Evolutionary conservation across 768 basidiomycete species (phyloP), one percentile per base, ranked within the genome.

Genomic region (Amanita brunnescens): DNA sequence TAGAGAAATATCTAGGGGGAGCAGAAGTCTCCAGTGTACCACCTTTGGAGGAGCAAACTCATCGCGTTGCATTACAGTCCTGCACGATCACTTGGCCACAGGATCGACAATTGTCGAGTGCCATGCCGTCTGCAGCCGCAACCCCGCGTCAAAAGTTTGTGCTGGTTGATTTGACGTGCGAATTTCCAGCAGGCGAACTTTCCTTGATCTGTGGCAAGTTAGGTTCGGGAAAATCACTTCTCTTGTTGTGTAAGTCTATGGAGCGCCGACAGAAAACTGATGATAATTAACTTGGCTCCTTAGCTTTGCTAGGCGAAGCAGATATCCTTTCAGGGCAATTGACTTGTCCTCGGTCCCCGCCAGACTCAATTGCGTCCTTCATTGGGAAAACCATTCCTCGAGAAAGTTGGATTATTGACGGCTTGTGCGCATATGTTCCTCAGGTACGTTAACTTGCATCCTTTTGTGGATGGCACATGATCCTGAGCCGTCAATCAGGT

Each of bases 41-140:
- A 3, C 81, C 82, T 2, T 64, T 87, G 6, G 64, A 72, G 18
- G 64, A 75, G 24, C 78, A 84, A 56, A 72, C 75, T n/a, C 70
- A 75, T 46, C 76, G 70, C 2, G 82, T 94, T 48, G 75, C 83
- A 0, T 78, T 94, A 57, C 86, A 86, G 61, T 87, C 86, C 8
- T 91, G 90, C 34, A 95, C 90, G 1, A 74, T 91, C 43, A 90
- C 91, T 1, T 97, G 93, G 93, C 88, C 93, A 0, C 82, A 85
- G 58, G 89, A 92, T 55, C 80, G 87, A 32, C 54, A 65, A 18
- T 68, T 67, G 39, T 58, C 64, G n/a, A 72, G 76, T 21, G 61
- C 61, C 1, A 67, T 75, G 3, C 68, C 83, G 2, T 85, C 84
- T 3, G 72, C 70, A 13, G 50, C 21, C 10, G 29, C 41, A 16